Evolutionary conservation across 1,139 yeast genomes (phyloP).

Genomic region (Debaryomyces singareniensis): DNA sequence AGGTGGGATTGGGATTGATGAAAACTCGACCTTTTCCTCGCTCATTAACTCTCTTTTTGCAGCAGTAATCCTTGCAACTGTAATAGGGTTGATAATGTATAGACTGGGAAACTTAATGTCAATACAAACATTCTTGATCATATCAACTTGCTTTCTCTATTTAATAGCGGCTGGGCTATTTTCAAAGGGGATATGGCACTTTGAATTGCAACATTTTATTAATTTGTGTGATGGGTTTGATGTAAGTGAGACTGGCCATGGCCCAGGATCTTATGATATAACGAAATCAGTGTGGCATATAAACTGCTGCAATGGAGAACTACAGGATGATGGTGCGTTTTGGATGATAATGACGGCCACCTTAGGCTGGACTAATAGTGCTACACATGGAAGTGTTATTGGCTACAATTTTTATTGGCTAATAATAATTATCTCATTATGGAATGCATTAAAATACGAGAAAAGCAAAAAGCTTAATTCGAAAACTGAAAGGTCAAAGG

Average conservation of each 20-base stretch:
- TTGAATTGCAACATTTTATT: conserved; percentile 37
- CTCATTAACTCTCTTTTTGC: conserved; percentile 23
- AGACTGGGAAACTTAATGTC: conserved; percentile 39
- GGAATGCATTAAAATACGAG: too few relatives aligned
- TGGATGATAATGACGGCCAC: conserved; percentile 80
- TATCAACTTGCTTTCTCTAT: conserved; percentile 36
- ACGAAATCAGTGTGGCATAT: conserved; percentile 81
- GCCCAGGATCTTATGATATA: conserved; percentile 88
- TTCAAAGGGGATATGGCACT: conserved; percentile 42
- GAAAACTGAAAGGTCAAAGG: too few relatives aligned
- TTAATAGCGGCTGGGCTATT: conserved; percentile 42
- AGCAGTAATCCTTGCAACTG: conserved; percentile 27
- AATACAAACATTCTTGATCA: conserved; percentile 33
- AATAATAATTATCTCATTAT: conserved; percentile 47
- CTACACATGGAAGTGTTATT: conserved; percentile 81
- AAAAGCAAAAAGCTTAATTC: too few relatives aligned
- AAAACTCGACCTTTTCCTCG: conserved; percentile 28
- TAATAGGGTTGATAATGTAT: conserved; percentile 31
- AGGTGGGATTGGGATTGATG: conserved; percentile 44
- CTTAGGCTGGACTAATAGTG: conserved; percentile 38
- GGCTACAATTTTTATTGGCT: conserved; percentile 85
- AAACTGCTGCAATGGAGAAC: conserved; percentile 89
- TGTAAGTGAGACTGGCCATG: conserved; percentile 82
- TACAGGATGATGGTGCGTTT: conserved; percentile 61
- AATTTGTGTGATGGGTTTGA: conserved; percentile 46